A percentile compares a stretch with the other conserved stretches of the same genome.
Conservation (phyloP, 192 early-diverging fungal genomes). For the Thamnidium elegans region DNA sequence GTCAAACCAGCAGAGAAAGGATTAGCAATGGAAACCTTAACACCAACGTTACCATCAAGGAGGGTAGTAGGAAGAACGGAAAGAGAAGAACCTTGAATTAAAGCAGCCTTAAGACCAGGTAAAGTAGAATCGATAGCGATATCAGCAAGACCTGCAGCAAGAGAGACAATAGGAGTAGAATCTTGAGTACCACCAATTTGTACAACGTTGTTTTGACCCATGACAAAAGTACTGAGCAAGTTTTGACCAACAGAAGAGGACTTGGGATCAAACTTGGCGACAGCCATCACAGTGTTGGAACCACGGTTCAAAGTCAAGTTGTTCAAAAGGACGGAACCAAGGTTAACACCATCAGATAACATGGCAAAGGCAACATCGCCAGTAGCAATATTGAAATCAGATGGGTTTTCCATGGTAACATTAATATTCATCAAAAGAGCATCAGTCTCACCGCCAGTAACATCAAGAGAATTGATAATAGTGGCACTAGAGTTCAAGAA, state of each 20-base stretch:
- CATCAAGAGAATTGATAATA: slow-evolving; percentile 47
- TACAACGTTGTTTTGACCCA: slow-evolving; percentile 40
- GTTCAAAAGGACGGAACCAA: slow-evolving; percentile 48
- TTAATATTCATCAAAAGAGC: slow-evolving; percentile 38
- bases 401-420: slow-evolving; percentile 43
- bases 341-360: slow-evolving; percentile 36
- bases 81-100: slow-evolving; percentile 42
- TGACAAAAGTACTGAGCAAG: slow-evolving; percentile 49
- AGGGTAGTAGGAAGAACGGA: slow-evolving; percentile 45
- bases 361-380: slow-evolving; percentile 52
- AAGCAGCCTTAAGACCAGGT: slow-evolving; percentile 45
- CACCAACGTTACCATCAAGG: slow-evolving; percentile 40
- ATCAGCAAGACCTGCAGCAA: slow-evolving; percentile 43
- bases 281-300: slow-evolving; percentile 34
- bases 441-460: slow-evolving; percentile 48
- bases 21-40: slow-evolving; percentile 47
- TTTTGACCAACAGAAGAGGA: slow-evolving; percentile 40
- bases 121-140: slow-evolving; percentile 45
- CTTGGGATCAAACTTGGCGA: slow-evolving; percentile 45
- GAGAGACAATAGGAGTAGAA: slow-evolving; percentile 44
- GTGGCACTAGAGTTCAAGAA: slow-evolving; percentile 51
- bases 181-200: slow-evolving; percentile 37
- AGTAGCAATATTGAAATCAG: slow-evolving; percentile 42
- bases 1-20: slow-evolving; percentile 49
- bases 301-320: slow-evolving; percentile 44